A percentile compares a stretch with the other conserved stretches of the same genome.
These are phyloP conservation scores for Pterocarpus santalinus DNA, from an alignment of 306 rosid genomes.

Conservation along the genomic window DNA sequence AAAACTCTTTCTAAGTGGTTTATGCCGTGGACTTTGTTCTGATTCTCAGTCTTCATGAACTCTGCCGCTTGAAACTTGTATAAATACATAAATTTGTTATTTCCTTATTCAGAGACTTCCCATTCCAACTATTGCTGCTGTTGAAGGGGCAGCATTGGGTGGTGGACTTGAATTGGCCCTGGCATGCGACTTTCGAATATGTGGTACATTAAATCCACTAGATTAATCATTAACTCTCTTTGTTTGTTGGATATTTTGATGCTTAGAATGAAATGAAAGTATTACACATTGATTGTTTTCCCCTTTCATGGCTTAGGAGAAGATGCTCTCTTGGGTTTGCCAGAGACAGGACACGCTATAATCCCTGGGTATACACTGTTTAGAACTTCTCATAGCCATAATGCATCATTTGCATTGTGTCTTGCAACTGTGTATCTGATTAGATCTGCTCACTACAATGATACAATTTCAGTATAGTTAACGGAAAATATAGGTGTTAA, in stretches of 20 bases:
- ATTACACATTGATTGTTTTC: too few species aligned
- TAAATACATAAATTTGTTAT: background rate
- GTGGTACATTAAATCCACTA: constrained; percentile 55
- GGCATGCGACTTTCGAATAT: constrained; percentile 81
- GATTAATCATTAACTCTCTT: background rate
- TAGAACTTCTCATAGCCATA: background rate
- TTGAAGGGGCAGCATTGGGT: constrained; percentile 42
- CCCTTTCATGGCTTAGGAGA: background rate
- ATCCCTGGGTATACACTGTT: background rate
- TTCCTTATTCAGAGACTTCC: constrained; percentile 54
- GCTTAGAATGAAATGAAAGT: background rate
- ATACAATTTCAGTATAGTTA: background rate
- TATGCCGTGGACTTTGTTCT: constrained; percentile 19
- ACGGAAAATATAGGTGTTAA: background rate
- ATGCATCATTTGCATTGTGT: background rate
- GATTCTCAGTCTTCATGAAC: too few species aligned
- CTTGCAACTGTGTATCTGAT: background rate
- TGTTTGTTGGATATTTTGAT: too few species aligned
- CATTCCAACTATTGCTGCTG: constrained; percentile 72
- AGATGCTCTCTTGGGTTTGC: background rate
- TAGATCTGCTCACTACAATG: background rate
- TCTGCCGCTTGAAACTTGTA: background rate
- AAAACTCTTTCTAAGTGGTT: background rate
- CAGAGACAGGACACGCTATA: background rate
- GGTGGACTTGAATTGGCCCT: constrained; percentile 58